Conservation (phyloP, 106 monocot species). For the Posidonia australis region DNA sequence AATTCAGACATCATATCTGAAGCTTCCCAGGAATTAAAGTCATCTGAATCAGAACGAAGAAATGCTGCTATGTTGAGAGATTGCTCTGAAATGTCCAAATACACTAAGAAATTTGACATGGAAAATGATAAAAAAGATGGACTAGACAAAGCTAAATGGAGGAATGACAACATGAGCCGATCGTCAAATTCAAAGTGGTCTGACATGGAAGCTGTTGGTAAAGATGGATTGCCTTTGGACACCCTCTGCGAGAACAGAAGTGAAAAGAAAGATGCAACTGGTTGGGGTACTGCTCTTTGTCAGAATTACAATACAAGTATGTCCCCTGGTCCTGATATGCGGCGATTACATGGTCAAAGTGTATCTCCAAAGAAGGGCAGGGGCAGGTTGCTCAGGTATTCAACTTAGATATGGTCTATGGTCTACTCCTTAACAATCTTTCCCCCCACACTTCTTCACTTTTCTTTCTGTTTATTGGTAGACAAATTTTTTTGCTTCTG, state of each 20-base stretch:
- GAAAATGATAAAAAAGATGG: slow-evolving; percentile 3
- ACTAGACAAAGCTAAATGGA: neutral
- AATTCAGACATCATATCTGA: neutral
- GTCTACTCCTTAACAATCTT: neutral
- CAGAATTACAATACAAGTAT: slow-evolving; percentile 4
- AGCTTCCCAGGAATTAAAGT: slow-evolving; percentile 6
- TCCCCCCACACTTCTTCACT: neutral
- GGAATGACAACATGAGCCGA: neutral
- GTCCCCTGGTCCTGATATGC: slow-evolving; percentile 21
- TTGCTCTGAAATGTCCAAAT: neutral
- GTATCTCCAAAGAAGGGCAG: slow-evolving; percentile 30
- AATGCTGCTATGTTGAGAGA: slow-evolving; percentile 1
- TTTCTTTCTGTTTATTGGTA: neutral
- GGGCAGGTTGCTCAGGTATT: slow-evolving; percentile 37
- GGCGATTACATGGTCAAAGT: slow-evolving; percentile 17
- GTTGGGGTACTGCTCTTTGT: slow-evolving; percentile 4
- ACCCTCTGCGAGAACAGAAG: neutral
- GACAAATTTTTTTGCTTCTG: neutral
- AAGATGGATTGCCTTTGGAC: neutral
- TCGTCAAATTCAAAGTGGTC: neutral
- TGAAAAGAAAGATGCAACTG: slow-evolving; percentile 7
- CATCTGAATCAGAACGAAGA: slow-evolving; percentile 1
- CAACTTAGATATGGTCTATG: neutral
- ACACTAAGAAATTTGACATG: neutral
- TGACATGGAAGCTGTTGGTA: neutral